A percentile compares a stretch with the other conserved stretches of the same genome.
These are phyloP conservation scores for Harrya chromipes DNA, from an alignment of 768 basidiomycete genomes.

Conservation along the genomic window DNA sequence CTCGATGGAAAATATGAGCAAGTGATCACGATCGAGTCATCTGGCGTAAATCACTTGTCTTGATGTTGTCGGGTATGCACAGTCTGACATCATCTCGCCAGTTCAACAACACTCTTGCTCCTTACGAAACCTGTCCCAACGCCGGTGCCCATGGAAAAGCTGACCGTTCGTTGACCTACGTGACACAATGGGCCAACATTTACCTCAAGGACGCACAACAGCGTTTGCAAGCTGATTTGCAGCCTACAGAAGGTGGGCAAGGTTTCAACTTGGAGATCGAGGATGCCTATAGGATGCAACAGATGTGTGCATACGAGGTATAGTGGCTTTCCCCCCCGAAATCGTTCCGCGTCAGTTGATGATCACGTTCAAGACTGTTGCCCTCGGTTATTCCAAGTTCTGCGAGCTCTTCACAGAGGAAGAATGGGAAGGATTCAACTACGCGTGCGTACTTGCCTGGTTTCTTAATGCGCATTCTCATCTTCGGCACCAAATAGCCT, in stretches of 20 bases:
- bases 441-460: constrained; percentile 56
- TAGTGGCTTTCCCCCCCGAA: neutral
- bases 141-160: constrained; percentile 43
- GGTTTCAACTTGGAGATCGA: constrained; percentile 64
- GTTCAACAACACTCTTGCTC: constrained; percentile 85
- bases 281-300: constrained; percentile 76
- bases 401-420: constrained; percentile 87
- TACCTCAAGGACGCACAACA: constrained; percentile 68
- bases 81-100: constrained; percentile 19
- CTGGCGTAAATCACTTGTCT: constrained; percentile 42
- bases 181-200: constrained; percentile 61
- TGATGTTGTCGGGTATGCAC: constrained; percentile 4
- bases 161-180: constrained; percentile 56
- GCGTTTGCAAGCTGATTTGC: constrained; percentile 56
- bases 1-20: constrained; percentile 72
- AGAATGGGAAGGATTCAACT: constrained; percentile 93
- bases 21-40: constrained; percentile 67
- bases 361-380: constrained; percentile 66
- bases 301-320: constrained; percentile 82
- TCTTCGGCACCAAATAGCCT: constrained; percentile 16
- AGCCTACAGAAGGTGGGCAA: constrained; percentile 10
- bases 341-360: neutral
- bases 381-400: constrained; percentile 87
- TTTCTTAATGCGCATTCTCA: no score
- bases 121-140: constrained; percentile 81